These are phyloP conservation scores for Metarhizium album DNA, from an alignment of 2,329 filamentous ascomycete genomes.

Conservation along the genomic window DNA sequence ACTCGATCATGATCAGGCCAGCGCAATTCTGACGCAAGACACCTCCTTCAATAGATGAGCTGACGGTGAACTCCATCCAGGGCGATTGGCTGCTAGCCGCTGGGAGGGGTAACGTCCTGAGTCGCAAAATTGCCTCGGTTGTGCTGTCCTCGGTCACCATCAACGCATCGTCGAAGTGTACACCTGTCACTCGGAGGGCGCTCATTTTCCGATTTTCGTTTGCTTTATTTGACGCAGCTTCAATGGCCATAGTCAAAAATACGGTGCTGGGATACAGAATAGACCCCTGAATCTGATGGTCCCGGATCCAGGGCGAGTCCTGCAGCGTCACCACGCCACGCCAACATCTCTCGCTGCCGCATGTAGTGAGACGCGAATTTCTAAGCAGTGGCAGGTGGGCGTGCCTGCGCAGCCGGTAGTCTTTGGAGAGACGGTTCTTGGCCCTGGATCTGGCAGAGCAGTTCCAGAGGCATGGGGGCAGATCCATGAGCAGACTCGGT, in stretches of 20 bases:
- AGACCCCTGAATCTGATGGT: conserved; percentile 19
- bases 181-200: conserved; percentile 9
- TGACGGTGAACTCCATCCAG: background rate
- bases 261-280: conserved; percentile 25
- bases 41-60: background rate
- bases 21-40: background rate
- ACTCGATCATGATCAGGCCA: background rate
- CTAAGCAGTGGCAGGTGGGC: conserved; percentile 17
- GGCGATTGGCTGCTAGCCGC: background rate
- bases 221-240: conserved; percentile 9
- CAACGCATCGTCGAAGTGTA: conserved; percentile 14
- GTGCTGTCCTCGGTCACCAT: conserved; percentile 13
- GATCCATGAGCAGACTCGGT: conserved; percentile 2
- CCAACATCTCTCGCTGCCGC: conserved; percentile 20
- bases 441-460: conserved; percentile 18
- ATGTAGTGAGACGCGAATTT: conserved; percentile 6
- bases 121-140: conserved; percentile 14
- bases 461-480: conserved; percentile 20
- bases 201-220: background rate
- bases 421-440: conserved; percentile 14
- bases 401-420: conserved; percentile 11
- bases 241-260: conserved; percentile 22
- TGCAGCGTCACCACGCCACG: conserved; percentile 20
- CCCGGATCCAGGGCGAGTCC: conserved; percentile 22
- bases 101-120: background rate